Conservation (phyloP, 2,329 filamentous ascomycete species). For the Neonectria coccinea region DNA sequence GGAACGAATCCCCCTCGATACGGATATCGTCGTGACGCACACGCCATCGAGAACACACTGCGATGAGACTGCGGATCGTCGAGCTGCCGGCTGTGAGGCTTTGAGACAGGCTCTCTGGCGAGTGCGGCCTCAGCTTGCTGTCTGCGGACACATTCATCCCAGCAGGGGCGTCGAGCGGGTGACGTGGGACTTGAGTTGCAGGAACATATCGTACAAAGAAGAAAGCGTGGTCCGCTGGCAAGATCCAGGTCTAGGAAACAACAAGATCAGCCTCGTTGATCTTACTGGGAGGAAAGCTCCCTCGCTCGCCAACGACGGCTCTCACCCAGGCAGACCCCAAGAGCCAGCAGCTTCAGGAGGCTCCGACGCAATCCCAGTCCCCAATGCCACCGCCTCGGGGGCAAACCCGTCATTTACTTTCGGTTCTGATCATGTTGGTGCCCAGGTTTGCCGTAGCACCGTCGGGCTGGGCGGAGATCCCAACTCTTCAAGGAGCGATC, state of each 20-base stretch:
- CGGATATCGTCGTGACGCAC: conserved; percentile 78
- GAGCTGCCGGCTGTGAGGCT: conserved; percentile 68
- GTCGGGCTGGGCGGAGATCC: conserved; percentile 55
- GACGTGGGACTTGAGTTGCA: conserved; percentile 64
- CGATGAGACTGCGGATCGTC: conserved; percentile 60
- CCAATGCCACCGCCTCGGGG: neutral
- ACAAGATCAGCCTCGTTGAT: conserved; percentile 73
- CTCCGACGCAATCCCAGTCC: conserved; percentile 14
- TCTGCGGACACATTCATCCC: conserved; percentile 81
- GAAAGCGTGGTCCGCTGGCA: conserved; percentile 61
- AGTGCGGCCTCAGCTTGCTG: conserved; percentile 71
- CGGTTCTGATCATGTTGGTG: conserved; percentile 34
- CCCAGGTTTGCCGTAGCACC: conserved; percentile 40
- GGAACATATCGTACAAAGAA: conserved; percentile 59
- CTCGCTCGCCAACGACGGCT: conserved; percentile 62
- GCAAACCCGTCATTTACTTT: conserved; percentile 24
- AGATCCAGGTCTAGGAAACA: conserved; percentile 66
- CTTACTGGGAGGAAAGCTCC: conserved; percentile 61
- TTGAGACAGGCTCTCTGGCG: conserved; percentile 68
- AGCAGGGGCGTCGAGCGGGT: conserved; percentile 73
- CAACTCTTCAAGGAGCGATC: conserved; percentile 57
- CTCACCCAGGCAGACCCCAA: conserved; percentile 36
- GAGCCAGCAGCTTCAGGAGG: conserved; percentile 8
- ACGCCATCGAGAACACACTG: conserved; percentile 72
- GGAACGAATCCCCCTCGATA: conserved; percentile 69